Conservation (phyloP, 2,329 filamentous ascomycete species). For the Fusarium napiforme region DNA sequence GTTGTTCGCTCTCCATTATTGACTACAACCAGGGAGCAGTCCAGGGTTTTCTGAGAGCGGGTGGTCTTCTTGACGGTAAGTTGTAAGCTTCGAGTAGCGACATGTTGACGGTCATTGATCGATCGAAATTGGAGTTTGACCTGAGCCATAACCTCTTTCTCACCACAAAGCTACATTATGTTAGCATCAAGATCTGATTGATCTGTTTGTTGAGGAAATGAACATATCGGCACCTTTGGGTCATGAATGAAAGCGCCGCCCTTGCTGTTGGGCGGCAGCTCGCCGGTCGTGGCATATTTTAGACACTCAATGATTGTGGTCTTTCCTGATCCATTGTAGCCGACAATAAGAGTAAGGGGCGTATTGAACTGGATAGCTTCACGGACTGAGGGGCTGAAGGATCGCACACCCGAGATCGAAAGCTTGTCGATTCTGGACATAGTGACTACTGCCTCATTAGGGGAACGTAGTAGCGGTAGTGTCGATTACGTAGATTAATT, state of each 20-base stretch:
- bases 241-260: conserved; percentile 96
- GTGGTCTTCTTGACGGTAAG: conserved; percentile 86
- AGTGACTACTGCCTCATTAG: conserved; percentile 39
- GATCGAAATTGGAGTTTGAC: conserved; percentile 89
- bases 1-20: conserved; percentile 83
- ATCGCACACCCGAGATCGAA: conserved; percentile 84
- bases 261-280: conserved; percentile 90
- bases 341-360: conserved; percentile 94
- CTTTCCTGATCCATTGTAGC: conserved; percentile 97
- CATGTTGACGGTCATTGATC: conserved; percentile 81
- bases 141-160: conserved; percentile 90
- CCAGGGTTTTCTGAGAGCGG: conserved; percentile 83
- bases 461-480: neutral
- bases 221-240: conserved; percentile 72
- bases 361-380: conserved; percentile 90
- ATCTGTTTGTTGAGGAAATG: neutral
- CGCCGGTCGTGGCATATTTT: conserved; percentile 96
- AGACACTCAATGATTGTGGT: conserved; percentile 99
- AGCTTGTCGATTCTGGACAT: conserved; percentile 91
- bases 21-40: conserved; percentile 79
- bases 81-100: conserved; percentile 85
- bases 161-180: conserved; percentile 71
- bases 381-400: conserved; percentile 79
- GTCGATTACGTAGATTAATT: neutral
- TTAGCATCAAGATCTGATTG: conserved; percentile 3